Conservation (phyloP, 1,139 yeast genomes). For the Candida tetrigidarum region DNA sequence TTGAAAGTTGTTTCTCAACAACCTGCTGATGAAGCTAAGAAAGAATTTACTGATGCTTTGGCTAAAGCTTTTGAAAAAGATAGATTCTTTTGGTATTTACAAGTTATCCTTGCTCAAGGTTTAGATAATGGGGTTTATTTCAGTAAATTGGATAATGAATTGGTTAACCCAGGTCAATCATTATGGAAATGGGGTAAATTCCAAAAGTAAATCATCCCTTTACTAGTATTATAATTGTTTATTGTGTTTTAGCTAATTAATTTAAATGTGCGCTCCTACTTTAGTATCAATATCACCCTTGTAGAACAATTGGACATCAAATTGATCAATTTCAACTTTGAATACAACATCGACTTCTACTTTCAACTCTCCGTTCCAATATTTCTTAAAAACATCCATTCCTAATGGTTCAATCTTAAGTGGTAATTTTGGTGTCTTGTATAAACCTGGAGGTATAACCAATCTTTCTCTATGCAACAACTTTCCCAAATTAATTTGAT, state of each 20-base stretch:
- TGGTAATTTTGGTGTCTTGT: slow-evolving; percentile 52
- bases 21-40: slow-evolving; percentile 30
- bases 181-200: slow-evolving; percentile 53
- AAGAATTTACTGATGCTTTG: slow-evolving; percentile 32
- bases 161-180: slow-evolving; percentile 56
- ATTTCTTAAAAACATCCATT: slow-evolving; percentile 49
- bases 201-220: not conserved
- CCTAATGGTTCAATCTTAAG: slow-evolving; percentile 50
- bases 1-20: slow-evolving; percentile 29
- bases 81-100: slow-evolving; percentile 37
- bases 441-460: slow-evolving; percentile 52
- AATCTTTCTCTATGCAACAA: slow-evolving; percentile 39
- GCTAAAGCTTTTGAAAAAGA: slow-evolving; percentile 34
- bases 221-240: not conserved
- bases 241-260: not conserved
- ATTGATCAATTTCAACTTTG: slow-evolving; percentile 38
- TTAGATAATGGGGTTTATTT: slow-evolving; percentile 42
- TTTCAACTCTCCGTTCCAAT: slow-evolving; percentile 52
- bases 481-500: slow-evolving; percentile 50
- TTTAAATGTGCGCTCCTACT: slow-evolving; percentile 1
- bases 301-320: slow-evolving; percentile 43
- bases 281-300: slow-evolving; percentile 36
- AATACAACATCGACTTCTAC: slow-evolving; percentile 52
- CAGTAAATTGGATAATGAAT: slow-evolving; percentile 45
- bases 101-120: slow-evolving; percentile 25